Percentiles rank a stretch among this genome's conserved stretches.
phyloP scores from a whole-genome alignment of 768 basidiomycete genomes.

The Cubamyces sp. region DNA sequence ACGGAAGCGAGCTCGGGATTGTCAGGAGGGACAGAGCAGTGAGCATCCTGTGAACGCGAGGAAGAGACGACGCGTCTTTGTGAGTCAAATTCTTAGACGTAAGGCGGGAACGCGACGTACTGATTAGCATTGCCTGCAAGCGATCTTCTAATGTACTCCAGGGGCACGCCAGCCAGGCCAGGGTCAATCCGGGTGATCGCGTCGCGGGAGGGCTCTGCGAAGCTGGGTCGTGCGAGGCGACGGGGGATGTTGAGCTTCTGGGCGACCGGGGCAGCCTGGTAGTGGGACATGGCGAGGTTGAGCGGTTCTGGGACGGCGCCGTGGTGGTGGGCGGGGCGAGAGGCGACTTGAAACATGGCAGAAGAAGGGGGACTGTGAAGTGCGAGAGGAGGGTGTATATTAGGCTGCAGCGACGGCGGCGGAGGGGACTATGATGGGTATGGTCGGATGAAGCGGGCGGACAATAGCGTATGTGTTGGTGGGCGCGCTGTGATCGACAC shows the following conservation, averaged over 20 bases:
- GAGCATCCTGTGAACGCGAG: conserved; percentile 27
- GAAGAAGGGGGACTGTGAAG: neutral
- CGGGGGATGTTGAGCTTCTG: conserved; percentile 72
- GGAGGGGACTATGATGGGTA: conserved; percentile 24
- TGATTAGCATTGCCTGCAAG: conserved; percentile 33
- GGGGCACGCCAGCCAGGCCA: conserved; percentile 55
- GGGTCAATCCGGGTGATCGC: conserved; percentile 59
- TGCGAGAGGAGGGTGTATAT: no score
- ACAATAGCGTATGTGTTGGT: conserved; percentile 23
- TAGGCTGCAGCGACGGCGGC: neutral
- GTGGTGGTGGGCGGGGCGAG: conserved; percentile 31
- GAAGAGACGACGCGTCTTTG: neutral
- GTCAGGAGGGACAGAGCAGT: conserved; percentile 32
- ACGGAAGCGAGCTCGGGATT: conserved; percentile 33
- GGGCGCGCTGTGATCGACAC: conserved; percentile 27
- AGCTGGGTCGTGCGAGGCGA: conserved; percentile 66
- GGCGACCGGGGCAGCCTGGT: conserved; percentile 19
- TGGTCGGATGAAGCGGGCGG: conserved; percentile 15
- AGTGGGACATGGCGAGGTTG: conserved; percentile 29
- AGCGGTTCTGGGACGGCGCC: conserved; percentile 27
- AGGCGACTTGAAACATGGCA: conserved; percentile 37
- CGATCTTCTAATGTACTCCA: conserved; percentile 63
- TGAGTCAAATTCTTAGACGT: neutral
- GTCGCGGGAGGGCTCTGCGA: conserved; percentile 62
- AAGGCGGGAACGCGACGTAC: conserved; percentile 23